Conservation (phyloP, 441 rosid genomes). For the Aleurites moluccanus region DNA sequence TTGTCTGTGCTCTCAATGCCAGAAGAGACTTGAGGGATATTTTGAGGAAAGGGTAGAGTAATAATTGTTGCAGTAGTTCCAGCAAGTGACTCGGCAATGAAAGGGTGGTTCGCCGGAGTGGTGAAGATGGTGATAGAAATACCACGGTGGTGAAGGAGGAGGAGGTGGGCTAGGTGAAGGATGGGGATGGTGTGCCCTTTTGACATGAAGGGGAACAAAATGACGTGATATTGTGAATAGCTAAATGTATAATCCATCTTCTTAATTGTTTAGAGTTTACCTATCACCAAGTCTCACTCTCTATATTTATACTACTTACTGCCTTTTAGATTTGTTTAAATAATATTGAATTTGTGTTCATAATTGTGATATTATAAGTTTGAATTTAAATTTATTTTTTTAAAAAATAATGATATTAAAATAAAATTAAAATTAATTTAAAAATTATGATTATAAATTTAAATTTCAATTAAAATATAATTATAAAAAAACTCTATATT, state of each 20-base stretch:
- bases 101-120: conserved; percentile 57
- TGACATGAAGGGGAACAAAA: conserved; percentile 77
- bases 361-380: too few relatives aligned
- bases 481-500: too few relatives aligned
- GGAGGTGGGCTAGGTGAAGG: conserved; percentile 56
- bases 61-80: conserved; percentile 41
- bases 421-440: too few relatives aligned
- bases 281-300: too few relatives aligned
- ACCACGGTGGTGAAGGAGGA: conserved; percentile 47
- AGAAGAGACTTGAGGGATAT: conserved; percentile 43
- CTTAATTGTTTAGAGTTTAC: not conserved
- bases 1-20: conserved; percentile 65
- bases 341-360: too few relatives aligned
- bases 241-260: too few relatives aligned
- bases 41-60: conserved; percentile 50
- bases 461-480: too few relatives aligned
- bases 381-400: too few relatives aligned
- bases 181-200: conserved; percentile 78
- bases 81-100: conserved; percentile 43
- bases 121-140: conserved; percentile 55
- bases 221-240: conserved; percentile 33
- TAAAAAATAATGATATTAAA: too few relatives aligned
- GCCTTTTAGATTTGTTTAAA: too few relatives aligned
- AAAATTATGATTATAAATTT: too few relatives aligned
- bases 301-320: too few relatives aligned